These are phyloP conservation scores for Urochloa ruziziensis DNA, from an alignment of 176 grass and related monocot species.

Conservation along the genomic window DNA sequence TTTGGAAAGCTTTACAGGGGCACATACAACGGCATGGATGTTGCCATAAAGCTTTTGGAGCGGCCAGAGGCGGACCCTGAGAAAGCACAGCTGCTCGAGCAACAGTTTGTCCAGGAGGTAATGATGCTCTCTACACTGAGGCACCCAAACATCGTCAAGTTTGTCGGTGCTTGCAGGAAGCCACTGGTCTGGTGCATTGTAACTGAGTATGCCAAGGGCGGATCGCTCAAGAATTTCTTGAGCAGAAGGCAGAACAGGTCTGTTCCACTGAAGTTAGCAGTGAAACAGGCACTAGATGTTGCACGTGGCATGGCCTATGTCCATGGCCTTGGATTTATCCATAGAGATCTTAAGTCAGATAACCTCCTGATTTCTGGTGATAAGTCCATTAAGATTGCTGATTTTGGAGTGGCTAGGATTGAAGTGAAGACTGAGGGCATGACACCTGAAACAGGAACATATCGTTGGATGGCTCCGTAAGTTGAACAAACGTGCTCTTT, in stretches of 20 bases:
- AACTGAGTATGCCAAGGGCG: slow-evolving; percentile 76
- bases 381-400: slow-evolving; percentile 80
- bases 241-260: slow-evolving; percentile 59
- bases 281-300: slow-evolving; percentile 73
- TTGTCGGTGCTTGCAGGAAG: slow-evolving; percentile 78
- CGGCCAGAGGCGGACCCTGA: slow-evolving; percentile 59
- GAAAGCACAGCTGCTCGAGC: slow-evolving; percentile 62
- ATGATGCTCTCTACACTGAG: slow-evolving; percentile 78
- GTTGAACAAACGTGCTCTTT: slow-evolving; percentile 34
- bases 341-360: slow-evolving; percentile 78
- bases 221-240: slow-evolving; percentile 73
- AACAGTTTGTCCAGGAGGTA: slow-evolving; percentile 82
- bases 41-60: slow-evolving; percentile 84
- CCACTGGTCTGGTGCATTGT: slow-evolving; percentile 80
- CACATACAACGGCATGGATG: slow-evolving; percentile 71
- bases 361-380: slow-evolving; percentile 76
- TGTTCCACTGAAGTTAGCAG: slow-evolving; percentile 67
- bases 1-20: slow-evolving; percentile 82
- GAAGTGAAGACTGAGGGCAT: slow-evolving; percentile 80
- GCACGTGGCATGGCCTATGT: slow-evolving; percentile 80
- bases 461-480: slow-evolving; percentile 95
- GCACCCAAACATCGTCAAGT: slow-evolving; percentile 74
- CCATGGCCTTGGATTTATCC: slow-evolving; percentile 72
- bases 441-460: slow-evolving; percentile 92
- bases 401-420: slow-evolving; percentile 81